A percentile compares a stretch with the other conserved stretches of the same genome.
Evolutionary conservation across 2,329 filamentous ascomycete species (phyloP).

Genomic region (Mycosphaerella sp.): DNA sequence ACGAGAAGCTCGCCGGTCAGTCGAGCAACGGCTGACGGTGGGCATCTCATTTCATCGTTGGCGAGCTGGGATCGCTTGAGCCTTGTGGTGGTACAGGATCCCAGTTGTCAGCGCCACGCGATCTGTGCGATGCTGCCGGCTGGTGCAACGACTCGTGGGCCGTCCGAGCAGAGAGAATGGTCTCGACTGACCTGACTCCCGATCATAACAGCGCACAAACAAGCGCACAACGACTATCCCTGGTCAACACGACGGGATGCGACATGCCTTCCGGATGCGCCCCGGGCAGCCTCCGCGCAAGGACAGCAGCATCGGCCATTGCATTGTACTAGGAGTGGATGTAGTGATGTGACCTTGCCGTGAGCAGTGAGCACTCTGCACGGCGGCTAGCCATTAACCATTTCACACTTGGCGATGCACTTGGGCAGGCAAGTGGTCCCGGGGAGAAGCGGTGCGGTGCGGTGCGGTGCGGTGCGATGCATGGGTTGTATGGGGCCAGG

Average conservation of each 20-base stretch:
- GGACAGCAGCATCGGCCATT: not conserved
- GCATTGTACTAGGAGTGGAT: too few relatives aligned
- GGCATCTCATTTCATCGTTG: not conserved
- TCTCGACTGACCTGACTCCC: constrained; percentile 12
- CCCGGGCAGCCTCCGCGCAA: not conserved
- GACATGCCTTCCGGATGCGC: constrained; percentile 3
- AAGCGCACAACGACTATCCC: constrained; percentile 3
- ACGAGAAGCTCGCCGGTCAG: not conserved
- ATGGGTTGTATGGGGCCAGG: too few relatives aligned
- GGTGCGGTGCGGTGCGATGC: not conserved
- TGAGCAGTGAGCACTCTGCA: too few relatives aligned
- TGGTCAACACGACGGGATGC: not conserved
- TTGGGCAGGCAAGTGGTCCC: too few relatives aligned
- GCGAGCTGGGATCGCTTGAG: constrained; percentile 1
- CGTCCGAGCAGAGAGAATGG: not conserved
- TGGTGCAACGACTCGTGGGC: constrained; percentile 8
- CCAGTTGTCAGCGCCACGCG: constrained; percentile 17
- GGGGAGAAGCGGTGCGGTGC: not conserved
- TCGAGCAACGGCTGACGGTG: not conserved
- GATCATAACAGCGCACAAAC: not conserved
- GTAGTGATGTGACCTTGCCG: too few relatives aligned
- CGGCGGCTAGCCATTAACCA: too few relatives aligned
- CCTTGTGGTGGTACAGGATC: constrained; percentile 7
- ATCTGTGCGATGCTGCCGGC: constrained; percentile 12
- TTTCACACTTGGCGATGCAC: too few relatives aligned